Percentiles rank a stretch among this genome's conserved stretches.
Evolutionary conservation across 176 grass and related monocot genomes (phyloP).

Genomic region (Triticum urartu): DNA sequence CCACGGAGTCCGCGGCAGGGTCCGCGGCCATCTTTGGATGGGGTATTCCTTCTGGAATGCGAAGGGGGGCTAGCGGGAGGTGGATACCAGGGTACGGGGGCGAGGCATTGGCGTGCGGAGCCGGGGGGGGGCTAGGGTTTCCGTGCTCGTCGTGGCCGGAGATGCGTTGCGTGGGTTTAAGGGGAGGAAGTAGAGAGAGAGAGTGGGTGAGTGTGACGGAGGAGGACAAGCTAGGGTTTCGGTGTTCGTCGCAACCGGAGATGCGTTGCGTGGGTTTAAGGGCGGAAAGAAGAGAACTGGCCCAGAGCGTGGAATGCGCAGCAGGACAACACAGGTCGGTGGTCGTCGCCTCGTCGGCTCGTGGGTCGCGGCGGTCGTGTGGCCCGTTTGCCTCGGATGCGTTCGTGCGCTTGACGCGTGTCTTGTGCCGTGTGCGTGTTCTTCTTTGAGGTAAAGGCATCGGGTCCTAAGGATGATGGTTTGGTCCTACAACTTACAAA

Average conservation of each 20-base stretch:
- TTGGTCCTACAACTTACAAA: too few species aligned
- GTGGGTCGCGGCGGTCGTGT: too few species aligned
- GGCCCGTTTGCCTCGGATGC: too few species aligned
- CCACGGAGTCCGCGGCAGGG: constrained; percentile 40
- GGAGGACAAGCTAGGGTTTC: neutral
- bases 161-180: constrained; percentile 37
- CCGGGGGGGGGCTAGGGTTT: constrained; percentile 39
- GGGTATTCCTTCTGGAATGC: neutral
- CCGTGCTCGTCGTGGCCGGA: constrained; percentile 21
- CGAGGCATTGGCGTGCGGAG: constrained; percentile 28
- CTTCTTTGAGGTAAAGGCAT: too few species aligned
- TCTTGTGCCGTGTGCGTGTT: too few species aligned
- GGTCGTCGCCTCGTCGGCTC: too few species aligned
- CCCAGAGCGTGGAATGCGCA: too few species aligned
- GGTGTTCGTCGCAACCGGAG: neutral
- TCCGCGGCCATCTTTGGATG: constrained; percentile 55
- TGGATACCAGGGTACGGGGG: constrained; percentile 5
- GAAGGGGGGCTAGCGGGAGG: constrained; percentile 7
- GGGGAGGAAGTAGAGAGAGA: neutral
- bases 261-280: constrained; percentile 34
- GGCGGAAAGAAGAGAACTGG: neutral
- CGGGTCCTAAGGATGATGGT: too few species aligned
- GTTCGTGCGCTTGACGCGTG: too few species aligned
- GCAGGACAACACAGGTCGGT: too few species aligned
- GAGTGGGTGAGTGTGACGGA: neutral